These are phyloP conservation scores for Lentinula novae-zelandiae DNA, from an alignment of 1,284 basidiomycete species.

Conservation along the genomic window DNA sequence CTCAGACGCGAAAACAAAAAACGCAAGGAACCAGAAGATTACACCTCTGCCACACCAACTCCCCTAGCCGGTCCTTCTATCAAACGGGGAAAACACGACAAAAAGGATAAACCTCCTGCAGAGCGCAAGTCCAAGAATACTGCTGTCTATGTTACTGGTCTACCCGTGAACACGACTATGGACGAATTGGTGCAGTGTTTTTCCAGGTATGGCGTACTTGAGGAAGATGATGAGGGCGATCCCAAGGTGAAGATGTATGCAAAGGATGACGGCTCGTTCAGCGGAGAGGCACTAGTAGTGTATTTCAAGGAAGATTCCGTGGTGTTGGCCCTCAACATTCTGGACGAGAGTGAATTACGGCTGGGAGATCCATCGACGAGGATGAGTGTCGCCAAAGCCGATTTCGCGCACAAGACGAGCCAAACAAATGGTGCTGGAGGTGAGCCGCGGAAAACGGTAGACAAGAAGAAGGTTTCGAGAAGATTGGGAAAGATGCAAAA, in stretches of 20 bases:
- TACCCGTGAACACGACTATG: conserved; percentile 75
- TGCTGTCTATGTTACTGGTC: conserved; percentile 85
- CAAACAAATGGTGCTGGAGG: conserved; percentile 24
- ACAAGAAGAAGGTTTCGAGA: conserved; percentile 78
- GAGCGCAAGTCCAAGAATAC: conserved; percentile 83
- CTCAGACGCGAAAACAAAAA: conserved; percentile 78
- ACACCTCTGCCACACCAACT: conserved; percentile 54
- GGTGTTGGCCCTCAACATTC: conserved; percentile 75
- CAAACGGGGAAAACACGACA: conserved; percentile 63
- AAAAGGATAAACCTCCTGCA: conserved; percentile 37
- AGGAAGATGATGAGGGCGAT: conserved; percentile 86
- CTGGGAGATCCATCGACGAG: conserved; percentile 71
- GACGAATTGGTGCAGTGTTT: conserved; percentile 83
- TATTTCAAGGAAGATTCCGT: conserved; percentile 99
- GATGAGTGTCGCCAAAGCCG: conserved; percentile 84
- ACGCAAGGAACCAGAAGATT: conserved; percentile 76
- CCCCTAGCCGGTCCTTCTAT: conserved; percentile 46
- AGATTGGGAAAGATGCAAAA: conserved; percentile 88
- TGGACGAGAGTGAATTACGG: conserved; percentile 92
- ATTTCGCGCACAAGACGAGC: conserved; percentile 71
- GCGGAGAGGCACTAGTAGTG: conserved; percentile 93
- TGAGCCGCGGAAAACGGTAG: conserved; percentile 63
- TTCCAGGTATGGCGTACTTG: conserved; percentile 86
- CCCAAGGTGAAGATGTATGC: conserved; percentile 94
- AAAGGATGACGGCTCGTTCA: conserved; percentile 86